Percentiles rank a stretch among this genome's conserved stretches.
Conservation (phyloP, 1,284 basidiomycete species). For the Sporisorium graminicola region DNA sequence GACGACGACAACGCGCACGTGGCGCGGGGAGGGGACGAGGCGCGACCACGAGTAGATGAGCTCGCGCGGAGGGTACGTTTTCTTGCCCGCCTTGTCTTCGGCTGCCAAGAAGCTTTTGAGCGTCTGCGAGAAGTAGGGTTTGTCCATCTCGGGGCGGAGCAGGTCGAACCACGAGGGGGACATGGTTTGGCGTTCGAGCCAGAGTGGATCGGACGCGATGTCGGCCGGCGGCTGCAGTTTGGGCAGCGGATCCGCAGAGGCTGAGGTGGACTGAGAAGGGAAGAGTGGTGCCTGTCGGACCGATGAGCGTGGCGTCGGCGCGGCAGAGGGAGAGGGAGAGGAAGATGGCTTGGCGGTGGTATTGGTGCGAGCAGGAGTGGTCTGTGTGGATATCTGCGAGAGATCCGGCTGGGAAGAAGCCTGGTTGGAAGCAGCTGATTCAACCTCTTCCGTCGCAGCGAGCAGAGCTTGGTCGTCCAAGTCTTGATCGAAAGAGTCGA, state of each 20-base stretch:
- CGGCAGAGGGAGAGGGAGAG: not conserved
- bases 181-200: constrained; percentile 67
- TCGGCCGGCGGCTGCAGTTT: constrained; percentile 20
- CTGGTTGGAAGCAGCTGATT: constrained; percentile 27
- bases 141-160: constrained; percentile 56
- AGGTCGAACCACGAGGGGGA: constrained; percentile 55
- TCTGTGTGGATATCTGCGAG: not conserved
- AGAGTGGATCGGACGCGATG: constrained; percentile 38
- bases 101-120: constrained; percentile 63
- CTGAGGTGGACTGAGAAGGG: not conserved
- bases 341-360: not conserved
- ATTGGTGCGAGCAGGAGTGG: not conserved
- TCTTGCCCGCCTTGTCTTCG: constrained; percentile 53
- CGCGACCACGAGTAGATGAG: constrained; percentile 69
- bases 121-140: constrained; percentile 52
- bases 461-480: constrained; percentile 53
- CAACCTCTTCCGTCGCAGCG: constrained; percentile 51
- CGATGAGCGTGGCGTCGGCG: constrained; percentile 5
- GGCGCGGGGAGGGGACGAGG: constrained; percentile 59
- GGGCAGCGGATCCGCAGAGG: constrained; percentile 6
- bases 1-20: constrained; percentile 68
- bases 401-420: constrained; percentile 18
- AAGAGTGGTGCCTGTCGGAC: constrained; percentile 28
- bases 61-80: constrained; percentile 60
- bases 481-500: constrained; percentile 43